Evolutionary conservation across 179 eudicot species (phyloP).

Genomic region (Amaranthus tricolor): DNA sequence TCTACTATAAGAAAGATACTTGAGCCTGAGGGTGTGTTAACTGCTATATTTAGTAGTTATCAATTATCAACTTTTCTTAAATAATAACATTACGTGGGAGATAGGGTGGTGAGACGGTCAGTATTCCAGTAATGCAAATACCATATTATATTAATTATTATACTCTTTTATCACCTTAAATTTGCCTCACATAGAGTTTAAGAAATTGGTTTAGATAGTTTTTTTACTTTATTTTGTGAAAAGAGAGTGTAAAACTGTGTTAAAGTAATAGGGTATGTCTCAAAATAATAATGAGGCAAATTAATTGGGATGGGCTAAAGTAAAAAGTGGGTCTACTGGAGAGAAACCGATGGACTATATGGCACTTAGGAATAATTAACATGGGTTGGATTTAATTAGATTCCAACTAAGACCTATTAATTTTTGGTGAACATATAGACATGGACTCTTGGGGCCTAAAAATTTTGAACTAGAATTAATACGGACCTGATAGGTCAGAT

Average conservation of each 20-base stretch:
- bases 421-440: too few species aligned
- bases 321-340: too few species aligned
- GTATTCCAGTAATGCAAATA: not conserved
- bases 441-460: too few species aligned
- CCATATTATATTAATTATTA: not conserved
- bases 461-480: too few species aligned
- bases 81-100: not conserved
- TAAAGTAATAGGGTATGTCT: not conserved
- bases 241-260: not conserved
- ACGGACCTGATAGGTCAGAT: too few species aligned
- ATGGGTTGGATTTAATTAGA: too few species aligned
- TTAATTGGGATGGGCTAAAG: too few species aligned
- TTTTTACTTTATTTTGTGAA: too few species aligned
- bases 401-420: too few species aligned
- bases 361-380: too few species aligned
- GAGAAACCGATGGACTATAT: too few species aligned
- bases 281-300: not conserved
- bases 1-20: not conserved
- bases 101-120: not conserved
- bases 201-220: not conserved
- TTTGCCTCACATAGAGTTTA: not conserved
- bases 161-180: not conserved
- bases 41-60: not conserved
- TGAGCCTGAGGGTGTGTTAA: not conserved
- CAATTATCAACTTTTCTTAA: not conserved